A percentile compares a stretch with the other conserved stretches of the same genome.
Conservation (phyloP, 2,329 filamentous ascomycete genomes). For the Sphaerulina vaccinii region DNA sequence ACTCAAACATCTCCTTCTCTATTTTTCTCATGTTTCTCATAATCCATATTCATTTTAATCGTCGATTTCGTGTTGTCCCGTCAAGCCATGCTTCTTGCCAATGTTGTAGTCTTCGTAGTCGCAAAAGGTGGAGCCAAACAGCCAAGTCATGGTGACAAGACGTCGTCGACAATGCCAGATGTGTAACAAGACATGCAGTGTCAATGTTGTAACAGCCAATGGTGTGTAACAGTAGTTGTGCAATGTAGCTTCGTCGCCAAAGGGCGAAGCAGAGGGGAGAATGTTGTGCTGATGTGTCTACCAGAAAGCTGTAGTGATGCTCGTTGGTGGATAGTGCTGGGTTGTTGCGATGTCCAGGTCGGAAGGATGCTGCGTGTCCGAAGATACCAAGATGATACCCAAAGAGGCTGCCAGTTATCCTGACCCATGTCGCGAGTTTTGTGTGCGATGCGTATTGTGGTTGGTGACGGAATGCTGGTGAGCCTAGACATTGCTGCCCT, state of each 20-base stretch:
- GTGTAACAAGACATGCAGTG: neutral
- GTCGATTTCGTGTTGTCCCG: neutral
- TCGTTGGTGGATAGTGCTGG: neutral
- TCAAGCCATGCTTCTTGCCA: neutral
- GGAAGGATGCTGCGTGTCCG: constrained; percentile 1
- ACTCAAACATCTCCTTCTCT: constrained; percentile 7
- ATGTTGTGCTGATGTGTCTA: neutral
- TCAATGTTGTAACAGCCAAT: neutral
- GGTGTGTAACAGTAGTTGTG: neutral
- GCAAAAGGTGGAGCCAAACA: neutral
- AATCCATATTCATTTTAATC: neutral
- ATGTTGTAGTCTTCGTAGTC: neutral
- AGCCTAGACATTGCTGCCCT: constrained; percentile 13
- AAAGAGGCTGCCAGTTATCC: constrained; percentile 12
- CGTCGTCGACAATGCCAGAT: neutral
- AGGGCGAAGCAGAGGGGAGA: neutral
- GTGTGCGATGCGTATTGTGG: neutral
- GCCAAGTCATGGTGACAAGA: neutral
- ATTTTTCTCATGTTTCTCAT: neutral
- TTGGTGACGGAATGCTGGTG: neutral
- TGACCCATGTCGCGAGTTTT: constrained; percentile 2
- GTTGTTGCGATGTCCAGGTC: neutral
- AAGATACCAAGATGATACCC: constrained; percentile 8
- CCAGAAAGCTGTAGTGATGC: neutral
- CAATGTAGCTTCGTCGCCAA: neutral